Evolutionary conservation across 441 rosid species (phyloP).

Genomic region (Erodium trifolium): DNA sequence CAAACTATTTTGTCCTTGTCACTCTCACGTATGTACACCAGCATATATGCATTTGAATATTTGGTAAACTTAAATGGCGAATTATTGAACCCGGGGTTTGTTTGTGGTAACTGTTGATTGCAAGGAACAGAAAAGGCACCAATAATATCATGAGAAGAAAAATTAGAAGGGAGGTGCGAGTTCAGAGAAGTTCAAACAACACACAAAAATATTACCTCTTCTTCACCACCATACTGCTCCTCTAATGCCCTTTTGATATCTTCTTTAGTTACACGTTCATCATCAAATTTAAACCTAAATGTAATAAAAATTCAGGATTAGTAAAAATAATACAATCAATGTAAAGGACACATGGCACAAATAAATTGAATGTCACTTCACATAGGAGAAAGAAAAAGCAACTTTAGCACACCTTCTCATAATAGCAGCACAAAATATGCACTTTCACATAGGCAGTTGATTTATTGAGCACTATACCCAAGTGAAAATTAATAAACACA

Average conservation of each 20-base stretch:
- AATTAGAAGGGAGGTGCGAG: constrained; percentile 8
- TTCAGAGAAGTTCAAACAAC: constrained; percentile 6
- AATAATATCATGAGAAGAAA: constrained; percentile 14
- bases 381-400: background rate
- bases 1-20: constrained; percentile 93
- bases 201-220: constrained; percentile 52
- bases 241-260: constrained; percentile 84
- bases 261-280: constrained; percentile 96
- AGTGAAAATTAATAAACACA: too few species aligned
- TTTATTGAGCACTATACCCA: too few species aligned
- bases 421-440: background rate
- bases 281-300: constrained; percentile 90
- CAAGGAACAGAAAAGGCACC: constrained; percentile 19
- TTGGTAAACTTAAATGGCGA: constrained; percentile 86
- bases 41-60: constrained; percentile 95
- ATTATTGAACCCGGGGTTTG: constrained; percentile 85
- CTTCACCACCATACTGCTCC: constrained; percentile 98
- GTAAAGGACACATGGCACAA: background rate
- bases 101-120: constrained; percentile 60
- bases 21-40: constrained; percentile 90
- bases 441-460: background rate
- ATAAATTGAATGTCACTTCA: background rate
- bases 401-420: background rate
- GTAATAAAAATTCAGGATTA: background rate
- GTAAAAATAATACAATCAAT: background rate